phyloP scores from a whole-genome alignment of 345 rosid genomes.

The Lepidium africanum region DNA sequence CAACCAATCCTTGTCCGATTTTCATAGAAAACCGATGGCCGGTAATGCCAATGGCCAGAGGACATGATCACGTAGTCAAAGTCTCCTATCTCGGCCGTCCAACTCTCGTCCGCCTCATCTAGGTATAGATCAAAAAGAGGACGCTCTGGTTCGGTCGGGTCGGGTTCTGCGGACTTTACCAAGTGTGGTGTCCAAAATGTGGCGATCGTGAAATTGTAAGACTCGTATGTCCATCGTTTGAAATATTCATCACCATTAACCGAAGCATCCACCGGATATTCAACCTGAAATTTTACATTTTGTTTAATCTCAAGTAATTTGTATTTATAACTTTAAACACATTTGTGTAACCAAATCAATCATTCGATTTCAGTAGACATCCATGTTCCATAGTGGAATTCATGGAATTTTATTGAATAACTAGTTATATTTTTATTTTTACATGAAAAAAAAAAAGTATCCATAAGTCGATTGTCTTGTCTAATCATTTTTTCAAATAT shows the following conservation, averaged over 20 bases:
- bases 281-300: slow-evolving; percentile 40
- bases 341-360: neutral
- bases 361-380: neutral
- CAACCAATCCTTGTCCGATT: slow-evolving; percentile 42
- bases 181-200: slow-evolving; percentile 65
- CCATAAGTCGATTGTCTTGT: slow-evolving; percentile 9
- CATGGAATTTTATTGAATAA: neutral
- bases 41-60: slow-evolving; percentile 86
- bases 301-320: neutral
- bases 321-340: neutral
- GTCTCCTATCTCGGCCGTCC: slow-evolving; percentile 49
- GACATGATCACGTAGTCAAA: slow-evolving; percentile 61
- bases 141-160: slow-evolving; percentile 29
- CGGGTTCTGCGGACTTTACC: slow-evolving; percentile 38
- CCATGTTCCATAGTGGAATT: neutral
- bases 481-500: neutral
- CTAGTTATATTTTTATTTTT: neutral
- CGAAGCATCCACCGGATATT: slow-evolving; percentile 66
- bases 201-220: slow-evolving; percentile 70
- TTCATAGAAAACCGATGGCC: slow-evolving; percentile 53
- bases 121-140: slow-evolving; percentile 56
- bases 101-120: slow-evolving; percentile 44
- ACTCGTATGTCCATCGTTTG: slow-evolving; percentile 60
- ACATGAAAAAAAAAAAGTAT: neutral
- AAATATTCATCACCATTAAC: slow-evolving; percentile 40